Evolutionary conservation across 164 flowering plant genomes (phyloP), one percentile per base, ranked within the genome.

Genomic region (Vitis rupestris): DNA sequence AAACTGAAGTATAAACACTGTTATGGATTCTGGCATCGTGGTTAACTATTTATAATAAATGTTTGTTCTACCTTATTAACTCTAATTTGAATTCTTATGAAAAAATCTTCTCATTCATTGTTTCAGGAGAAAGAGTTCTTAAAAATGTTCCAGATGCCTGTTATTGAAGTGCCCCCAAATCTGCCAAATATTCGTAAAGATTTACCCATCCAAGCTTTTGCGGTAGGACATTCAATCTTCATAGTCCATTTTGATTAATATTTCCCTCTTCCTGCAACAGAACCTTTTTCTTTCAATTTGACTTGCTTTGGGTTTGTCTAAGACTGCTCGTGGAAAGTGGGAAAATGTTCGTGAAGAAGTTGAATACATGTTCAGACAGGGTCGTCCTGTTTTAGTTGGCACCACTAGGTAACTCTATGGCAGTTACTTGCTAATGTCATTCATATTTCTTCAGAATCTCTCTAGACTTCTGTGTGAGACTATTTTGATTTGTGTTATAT

Each of bases 261-360:
- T 64, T 53, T 27, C 10, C 14, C 30, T 9, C 62, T 8, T 65
- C 49, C 17, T 31, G 27, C 23, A 1, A 0, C 14, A 11, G 31
- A 37, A 19, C 9, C 23, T 8, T 59, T 63, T 29, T 47, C 12
- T 8, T 64, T 63, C 30, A 14, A 11, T 14, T 71, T 44, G 47
- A 60, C 19, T 52, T 15, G 31, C 12, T 55, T 37, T 70, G 14
- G 14, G 37, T 73, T 69, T 65, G 11, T 66, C 60, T 70, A 70
- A 95, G 99, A 96, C 98, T 82, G 92, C 90, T 72, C 81, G 83
- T 27, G 98, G 99, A 30, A 96, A 96, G 81, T 96, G 96, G 97
- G 85, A 84, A 65, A 63, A 87, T 82, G 97, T 78, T 62, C 86
- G 94, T 48, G 83, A 71, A 70, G 99, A 95, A 85, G 90, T 95